Conservation (phyloP, 2,329 filamentous ascomycete genomes). For the Chaetomiaceae sp. region DNA sequence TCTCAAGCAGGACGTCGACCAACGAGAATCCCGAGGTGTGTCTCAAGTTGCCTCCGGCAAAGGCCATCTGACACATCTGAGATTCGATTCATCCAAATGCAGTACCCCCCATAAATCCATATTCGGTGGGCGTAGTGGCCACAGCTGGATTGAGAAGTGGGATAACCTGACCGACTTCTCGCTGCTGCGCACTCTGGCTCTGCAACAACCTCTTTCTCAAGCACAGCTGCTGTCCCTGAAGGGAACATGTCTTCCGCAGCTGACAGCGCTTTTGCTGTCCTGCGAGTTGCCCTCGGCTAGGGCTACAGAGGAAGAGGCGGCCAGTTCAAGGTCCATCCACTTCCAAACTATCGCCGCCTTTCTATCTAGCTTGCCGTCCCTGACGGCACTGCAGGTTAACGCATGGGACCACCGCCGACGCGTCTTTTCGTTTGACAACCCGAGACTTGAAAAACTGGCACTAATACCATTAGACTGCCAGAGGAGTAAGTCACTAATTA, state of each 20-base stretch:
- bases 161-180: not conserved
- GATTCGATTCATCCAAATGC: too few species aligned
- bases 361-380: not conserved
- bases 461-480: too few species aligned
- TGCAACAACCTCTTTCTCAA: not conserved
- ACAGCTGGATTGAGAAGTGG: not conserved
- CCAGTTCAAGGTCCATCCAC: not conserved
- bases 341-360: not conserved
- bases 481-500: too few species aligned
- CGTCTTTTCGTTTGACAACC: not conserved
- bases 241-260: not conserved
- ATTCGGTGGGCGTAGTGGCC: not conserved
- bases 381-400: not conserved
- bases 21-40: too few species aligned
- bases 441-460: not conserved
- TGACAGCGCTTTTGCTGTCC: not conserved
- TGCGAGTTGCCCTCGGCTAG: not conserved
- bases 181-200: not conserved
- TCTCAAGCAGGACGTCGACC: not conserved
- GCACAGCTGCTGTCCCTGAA: not conserved
- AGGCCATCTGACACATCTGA: not conserved
- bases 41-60: not conserved
- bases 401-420: not conserved
- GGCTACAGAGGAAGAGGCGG: not conserved
- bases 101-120: not conserved